Conservation (phyloP, 306 rosid genomes). For the Cucumis sativus region Cucumber_9930_V3 NC_026658.2:4236001-4236500, state of each 20-base stretch:
- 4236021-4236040: slow-evolving; percentile 76
- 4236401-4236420: slow-evolving; percentile 91
- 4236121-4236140: slow-evolving; percentile 78
- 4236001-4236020: slow-evolving; percentile 92
- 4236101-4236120: slow-evolving; percentile 45
- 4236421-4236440: slow-evolving; percentile 75
- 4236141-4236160: slow-evolving; percentile 90
- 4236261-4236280: slow-evolving; percentile 88
- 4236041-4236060: slow-evolving; percentile 92
- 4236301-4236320: slow-evolving; percentile 88
- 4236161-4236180: slow-evolving; percentile 73
- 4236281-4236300: slow-evolving; percentile 88
- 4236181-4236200: slow-evolving; percentile 86
- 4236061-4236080: slow-evolving; percentile 87
- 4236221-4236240: slow-evolving; percentile 88
- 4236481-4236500: slow-evolving; percentile 90
- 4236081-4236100: slow-evolving; percentile 91
- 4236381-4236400: slow-evolving; percentile 92
- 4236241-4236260: slow-evolving; percentile 99
- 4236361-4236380: slow-evolving; percentile 87
- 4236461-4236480: slow-evolving; percentile 87
- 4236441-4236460: slow-evolving; percentile 96
- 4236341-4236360: slow-evolving; percentile 67
- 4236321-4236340: slow-evolving; percentile 76
- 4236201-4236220: slow-evolving; percentile 83